phyloP scores from a whole-genome alignment of 768 basidiomycete species.

The Hydnomerulius pinastri region DNA sequence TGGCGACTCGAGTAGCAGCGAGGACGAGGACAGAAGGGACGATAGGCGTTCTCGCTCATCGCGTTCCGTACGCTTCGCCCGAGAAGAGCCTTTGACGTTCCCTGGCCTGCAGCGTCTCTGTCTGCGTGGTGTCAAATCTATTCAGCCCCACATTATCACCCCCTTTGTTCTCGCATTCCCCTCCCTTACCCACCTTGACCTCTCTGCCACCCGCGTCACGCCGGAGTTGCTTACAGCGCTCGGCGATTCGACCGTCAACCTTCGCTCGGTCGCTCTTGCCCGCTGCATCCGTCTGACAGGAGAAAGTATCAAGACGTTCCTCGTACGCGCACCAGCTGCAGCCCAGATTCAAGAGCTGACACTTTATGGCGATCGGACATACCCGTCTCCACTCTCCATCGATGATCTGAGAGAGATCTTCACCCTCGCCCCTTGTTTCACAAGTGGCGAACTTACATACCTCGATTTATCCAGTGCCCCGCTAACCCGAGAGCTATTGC shows the following conservation, averaged over 20 bases:
- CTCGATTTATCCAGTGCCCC: constrained; percentile 89
- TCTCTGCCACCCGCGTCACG: constrained; percentile 84
- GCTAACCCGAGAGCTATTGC: constrained; percentile 57
- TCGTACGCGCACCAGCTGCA: constrained; percentile 68
- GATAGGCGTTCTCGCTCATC: constrained; percentile 35
- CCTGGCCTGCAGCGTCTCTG: constrained; percentile 77
- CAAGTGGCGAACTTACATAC: constrained; percentile 72
- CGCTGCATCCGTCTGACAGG: constrained; percentile 85
- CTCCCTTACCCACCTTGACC: constrained; percentile 84
- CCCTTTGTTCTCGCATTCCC: constrained; percentile 83
- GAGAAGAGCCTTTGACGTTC: constrained; percentile 59
- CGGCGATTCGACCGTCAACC: constrained; percentile 64
- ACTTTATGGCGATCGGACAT: constrained; percentile 88
- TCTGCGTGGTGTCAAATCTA: constrained; percentile 78
- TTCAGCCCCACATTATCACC: constrained; percentile 65
- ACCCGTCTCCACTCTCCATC: constrained; percentile 66
- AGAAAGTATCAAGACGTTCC: constrained; percentile 71
- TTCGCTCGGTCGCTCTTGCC: constrained; percentile 81
- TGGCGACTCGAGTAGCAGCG: constrained; percentile 46
- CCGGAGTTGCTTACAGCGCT: constrained; percentile 74
- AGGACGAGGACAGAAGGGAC: constrained; percentile 36
- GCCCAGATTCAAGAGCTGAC: constrained; percentile 72
- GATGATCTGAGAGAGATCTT: constrained; percentile 71
- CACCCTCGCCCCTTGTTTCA: constrained; percentile 76
- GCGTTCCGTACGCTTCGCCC: constrained; percentile 31